Conservation (phyloP, 129 eudicot species). For the Flaveria linearis region DNA sequence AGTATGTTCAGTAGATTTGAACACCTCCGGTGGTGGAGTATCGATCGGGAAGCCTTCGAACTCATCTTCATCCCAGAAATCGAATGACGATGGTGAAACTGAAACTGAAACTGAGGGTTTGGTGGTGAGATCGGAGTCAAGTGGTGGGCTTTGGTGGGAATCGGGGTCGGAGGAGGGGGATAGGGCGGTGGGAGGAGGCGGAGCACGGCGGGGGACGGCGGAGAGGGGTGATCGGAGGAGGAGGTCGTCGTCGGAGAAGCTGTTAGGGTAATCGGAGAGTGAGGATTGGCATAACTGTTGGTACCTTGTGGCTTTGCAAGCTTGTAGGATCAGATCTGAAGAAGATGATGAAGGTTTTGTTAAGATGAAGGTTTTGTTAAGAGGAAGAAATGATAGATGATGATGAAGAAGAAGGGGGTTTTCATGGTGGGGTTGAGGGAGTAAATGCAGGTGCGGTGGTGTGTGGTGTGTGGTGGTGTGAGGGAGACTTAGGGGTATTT, state of each 20-base stretch:
- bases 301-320: too few relatives aligned
- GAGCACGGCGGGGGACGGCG: constrained; percentile 45
- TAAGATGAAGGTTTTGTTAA: too few relatives aligned
- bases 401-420: too few relatives aligned
- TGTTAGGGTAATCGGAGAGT: too few relatives aligned
- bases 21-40: constrained; percentile 30
- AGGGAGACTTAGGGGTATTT: too few relatives aligned
- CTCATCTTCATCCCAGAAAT: constrained; percentile 95
- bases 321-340: too few relatives aligned
- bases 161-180: constrained; percentile 45
- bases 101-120: constrained; percentile 29
- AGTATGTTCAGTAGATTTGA: constrained; percentile 34
- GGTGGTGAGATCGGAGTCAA: constrained; percentile 42
- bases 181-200: constrained; percentile 58
- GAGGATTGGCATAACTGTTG: too few relatives aligned
- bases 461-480: too few relatives aligned
- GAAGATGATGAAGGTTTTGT: too few relatives aligned
- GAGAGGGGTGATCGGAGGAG: constrained; percentile 31
- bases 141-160: constrained; percentile 21
- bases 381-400: too few relatives aligned
- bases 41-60: constrained; percentile 75
- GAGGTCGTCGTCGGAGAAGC: constrained; percentile 25
- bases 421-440: too few relatives aligned
- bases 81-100: constrained; percentile 47
- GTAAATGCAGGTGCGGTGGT: too few relatives aligned